Base-by-base conservation (phyloP, 148 eudicot species). In the Rhododendron simsii region DNA sequence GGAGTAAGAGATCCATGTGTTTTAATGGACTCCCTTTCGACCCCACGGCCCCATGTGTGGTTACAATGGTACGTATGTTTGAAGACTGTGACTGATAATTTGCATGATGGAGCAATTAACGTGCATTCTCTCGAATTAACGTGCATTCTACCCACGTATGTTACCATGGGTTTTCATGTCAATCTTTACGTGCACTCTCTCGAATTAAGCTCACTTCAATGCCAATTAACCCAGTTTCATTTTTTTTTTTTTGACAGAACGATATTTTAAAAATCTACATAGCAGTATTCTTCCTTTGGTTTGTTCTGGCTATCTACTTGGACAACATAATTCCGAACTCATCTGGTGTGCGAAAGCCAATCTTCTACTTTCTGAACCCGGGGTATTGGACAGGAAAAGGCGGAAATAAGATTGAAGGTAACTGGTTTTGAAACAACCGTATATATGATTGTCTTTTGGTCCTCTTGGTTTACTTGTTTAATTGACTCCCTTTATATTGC, bases 361-460 rank as follows among this genome's bases (percentile, higher is more conserved):
- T 87, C 57, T 87, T 92, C 81, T 96, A 96, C 91, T 96, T 93
- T 85, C 61, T 96, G 65, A 93, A 86, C 78, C 98, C 94, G 69
- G 87, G 95, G 41, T 95, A 96, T 84, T 96, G 98, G 98, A 91
- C 92, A 7, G 98, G 99, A 77, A 91, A 87, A 88, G 95, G 93
- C 65, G 95, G 93, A 89, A 91, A 89, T 88, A 92, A 87, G 85
- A 88, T 88, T 79, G 84, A 88, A 91, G 98, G 99, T 96, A 87
- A 10, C 65, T 75, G 35, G 39, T 81, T 84, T 71, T 80, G 82
- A 35, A 76, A 47, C 78, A 18, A 12, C 57, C 1, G 13, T 47
- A 47, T 47, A 7, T 59, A 6, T 21, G 65, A 59, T 59, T 59
- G 21, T 59, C 65, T 21, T 59, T 59, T 21, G 65, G 65, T 59